Evolutionary conservation across 306 rosid species (phyloP).

Genomic region (Vachellia collinsii): DNA sequence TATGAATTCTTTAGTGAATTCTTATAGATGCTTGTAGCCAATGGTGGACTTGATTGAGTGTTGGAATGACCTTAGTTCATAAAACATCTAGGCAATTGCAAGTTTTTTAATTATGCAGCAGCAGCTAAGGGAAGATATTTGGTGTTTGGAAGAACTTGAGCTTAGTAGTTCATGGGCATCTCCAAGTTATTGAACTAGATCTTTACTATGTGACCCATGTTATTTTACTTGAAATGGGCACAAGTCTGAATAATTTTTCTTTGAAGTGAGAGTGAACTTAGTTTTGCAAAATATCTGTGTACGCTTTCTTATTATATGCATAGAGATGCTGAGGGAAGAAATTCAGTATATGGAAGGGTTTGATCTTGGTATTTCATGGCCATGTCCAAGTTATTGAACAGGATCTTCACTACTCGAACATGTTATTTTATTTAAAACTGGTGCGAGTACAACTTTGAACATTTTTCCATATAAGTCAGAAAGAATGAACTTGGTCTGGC

Average conservation of each 20-base stretch:
- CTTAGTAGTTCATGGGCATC: conserved; percentile 14
- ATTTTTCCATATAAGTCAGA: neutral
- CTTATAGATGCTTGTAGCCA: conserved; percentile 1
- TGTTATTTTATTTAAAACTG: neutral
- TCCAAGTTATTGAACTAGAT: conserved; percentile 10
- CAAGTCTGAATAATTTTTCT: neutral
- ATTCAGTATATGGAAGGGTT: conserved; percentile 11
- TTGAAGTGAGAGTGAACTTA: neutral
- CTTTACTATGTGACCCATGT: neutral
- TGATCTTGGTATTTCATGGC: conserved; percentile 10
- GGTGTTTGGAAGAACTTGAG: conserved; percentile 12
- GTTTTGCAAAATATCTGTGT: conserved; percentile 11
- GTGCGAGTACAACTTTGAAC: neutral
- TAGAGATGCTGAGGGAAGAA: conserved; percentile 20
- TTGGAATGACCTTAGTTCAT: conserved; percentile 17
- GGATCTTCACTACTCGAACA: neutral
- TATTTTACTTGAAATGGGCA: neutral
- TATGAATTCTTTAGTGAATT: neutral
- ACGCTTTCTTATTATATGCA: conserved; percentile 10
- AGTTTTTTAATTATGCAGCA: conserved; percentile 11
- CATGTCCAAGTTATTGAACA: neutral
- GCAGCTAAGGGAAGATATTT: conserved; percentile 18
- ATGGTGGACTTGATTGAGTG: conserved; percentile 9
- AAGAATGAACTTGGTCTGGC: neutral
- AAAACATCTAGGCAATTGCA: conserved; percentile 5